phyloP scores from a whole-genome alignment of 2,329 filamentous ascomycete species.

The Trichoderma semiorbis region DNA sequence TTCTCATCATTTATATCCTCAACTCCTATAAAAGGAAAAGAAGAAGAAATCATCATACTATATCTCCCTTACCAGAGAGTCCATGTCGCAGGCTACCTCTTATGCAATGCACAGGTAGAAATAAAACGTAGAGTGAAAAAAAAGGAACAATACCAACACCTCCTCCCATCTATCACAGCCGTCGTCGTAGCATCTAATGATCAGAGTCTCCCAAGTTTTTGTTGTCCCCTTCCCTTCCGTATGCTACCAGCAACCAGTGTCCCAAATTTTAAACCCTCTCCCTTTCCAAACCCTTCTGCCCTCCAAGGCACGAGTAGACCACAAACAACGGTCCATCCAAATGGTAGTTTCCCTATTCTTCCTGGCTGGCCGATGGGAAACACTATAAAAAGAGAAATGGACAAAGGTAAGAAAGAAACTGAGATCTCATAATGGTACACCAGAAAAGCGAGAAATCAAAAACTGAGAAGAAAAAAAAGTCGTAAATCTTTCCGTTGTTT shows the following conservation, averaged over 20 bases:
- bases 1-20: conserved; percentile 1
- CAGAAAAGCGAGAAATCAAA: background rate
- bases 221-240: background rate
- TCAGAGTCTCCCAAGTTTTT: background rate
- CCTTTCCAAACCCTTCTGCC: background rate
- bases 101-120: background rate
- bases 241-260: conserved; percentile 1
- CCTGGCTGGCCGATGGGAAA: background rate
- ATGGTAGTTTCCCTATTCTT: background rate
- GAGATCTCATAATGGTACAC: background rate
- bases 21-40: background rate
- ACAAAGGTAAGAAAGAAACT: background rate
- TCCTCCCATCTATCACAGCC: conserved; percentile 7
- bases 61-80: background rate
- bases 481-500: background rate
- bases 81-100: background rate
- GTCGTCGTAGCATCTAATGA: background rate
- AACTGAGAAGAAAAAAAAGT: background rate
- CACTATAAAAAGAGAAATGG: background rate
- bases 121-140: background rate
- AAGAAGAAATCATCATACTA: background rate
- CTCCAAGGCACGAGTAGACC: background rate
- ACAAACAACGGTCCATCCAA: background rate
- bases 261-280: background rate
- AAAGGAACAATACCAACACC: background rate